Evolutionary conservation across 2,329 filamentous ascomycete species (phyloP).

Genomic region (Fusarium sp.): DNA sequence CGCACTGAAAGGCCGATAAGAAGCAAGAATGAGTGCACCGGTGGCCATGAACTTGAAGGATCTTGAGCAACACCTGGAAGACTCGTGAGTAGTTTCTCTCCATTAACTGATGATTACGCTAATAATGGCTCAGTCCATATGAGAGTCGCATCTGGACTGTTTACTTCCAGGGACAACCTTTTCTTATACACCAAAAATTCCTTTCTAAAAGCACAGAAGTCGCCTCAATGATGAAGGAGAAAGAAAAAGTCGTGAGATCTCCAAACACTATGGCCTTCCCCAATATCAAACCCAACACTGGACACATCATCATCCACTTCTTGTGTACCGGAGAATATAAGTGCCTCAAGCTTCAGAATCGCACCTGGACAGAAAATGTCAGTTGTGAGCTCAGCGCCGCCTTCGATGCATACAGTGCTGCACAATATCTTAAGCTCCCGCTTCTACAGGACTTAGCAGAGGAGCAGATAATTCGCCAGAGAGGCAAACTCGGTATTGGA

Average conservation of each 20-base stretch:
- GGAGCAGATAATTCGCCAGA: not conserved
- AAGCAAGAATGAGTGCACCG: no score
- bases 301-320: slow-evolving; percentile 2
- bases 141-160: no score
- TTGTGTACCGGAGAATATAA: not conserved
- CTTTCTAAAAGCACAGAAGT: no score
- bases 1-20: no score
- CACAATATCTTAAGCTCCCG: not conserved
- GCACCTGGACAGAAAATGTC: not conserved
- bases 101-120: no score
- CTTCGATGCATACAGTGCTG: not conserved
- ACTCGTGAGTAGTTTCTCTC: no score
- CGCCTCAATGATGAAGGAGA: not conserved
- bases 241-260: no score
- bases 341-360: not conserved
- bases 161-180: no score
- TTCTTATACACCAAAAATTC: no score
- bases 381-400: slow-evolving; percentile 2
- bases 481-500: not conserved
- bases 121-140: no score
- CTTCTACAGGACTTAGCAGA: not conserved
- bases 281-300: not conserved
- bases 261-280: not conserved
- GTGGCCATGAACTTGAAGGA: no score
- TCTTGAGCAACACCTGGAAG: no score